Base-by-base conservation (phyloP, 345 rosid genomes). In the Pseudoturritis turrita region DNA sequence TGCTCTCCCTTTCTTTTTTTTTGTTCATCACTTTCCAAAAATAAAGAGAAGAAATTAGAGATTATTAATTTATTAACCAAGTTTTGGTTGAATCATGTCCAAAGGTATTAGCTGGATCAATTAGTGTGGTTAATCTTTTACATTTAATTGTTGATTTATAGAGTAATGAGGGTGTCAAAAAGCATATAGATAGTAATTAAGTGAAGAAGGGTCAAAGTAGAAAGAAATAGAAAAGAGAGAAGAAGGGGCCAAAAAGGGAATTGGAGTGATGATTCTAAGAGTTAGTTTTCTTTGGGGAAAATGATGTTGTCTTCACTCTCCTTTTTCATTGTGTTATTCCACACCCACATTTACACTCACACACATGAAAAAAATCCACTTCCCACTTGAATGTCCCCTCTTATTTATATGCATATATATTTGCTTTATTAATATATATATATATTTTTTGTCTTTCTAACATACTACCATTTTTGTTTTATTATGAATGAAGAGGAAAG, bases 241-340 rank as follows among this genome's bases (percentile, higher is more conserved):
- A 51, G 65, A 62, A 41, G 70, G 79, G 75, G 53, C 66, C 62
- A 53, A 70, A 70, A 76, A 55, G 68, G 71, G 75, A 65, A 47
- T 17, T 62, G 66, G 65, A 62, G 76, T 77, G 80, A 77, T 77
- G 80, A 77, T 77, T 70, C 76, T 46, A 70, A 49, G 65, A 63
- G 50, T 77, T 63, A 62, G 76, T 72, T 77, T 77, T 77, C 80
- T 77, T 77, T 70, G 80, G 36, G 67, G 80, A 40, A 37, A 70
- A 77, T 77, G 76, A 77, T 77, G 71, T 70, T 76, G 80, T 76
- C 80, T 76, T 70, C 79, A 69, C 62, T 61, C 57, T 33, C 14
- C 69, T 54, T 68, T 75, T 49, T 66, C 68, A 15, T 58, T 67
- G 60, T 65, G 53, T 51, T 75, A 61, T 75, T 75, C 70, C 74